These are phyloP conservation scores for Aspergillus costaricaensis DNA, from an alignment of 2,329 filamentous ascomycete species.

Conservation along the genomic window DNA sequence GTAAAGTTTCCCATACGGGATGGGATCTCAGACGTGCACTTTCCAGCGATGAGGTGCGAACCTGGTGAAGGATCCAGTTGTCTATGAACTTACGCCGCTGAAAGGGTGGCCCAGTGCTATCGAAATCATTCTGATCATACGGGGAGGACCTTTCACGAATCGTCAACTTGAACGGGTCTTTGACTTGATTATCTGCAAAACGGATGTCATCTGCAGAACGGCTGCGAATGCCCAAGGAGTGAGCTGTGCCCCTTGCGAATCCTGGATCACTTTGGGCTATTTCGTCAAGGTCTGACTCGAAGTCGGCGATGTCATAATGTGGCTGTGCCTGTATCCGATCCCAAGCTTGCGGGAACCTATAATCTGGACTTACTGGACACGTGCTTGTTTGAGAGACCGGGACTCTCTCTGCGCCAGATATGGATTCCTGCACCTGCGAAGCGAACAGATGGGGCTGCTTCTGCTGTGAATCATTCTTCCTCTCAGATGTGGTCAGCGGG, in stretches of 20 bases:
- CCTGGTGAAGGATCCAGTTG: constrained; percentile 35
- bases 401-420: background rate
- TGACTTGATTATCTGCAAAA: background rate
- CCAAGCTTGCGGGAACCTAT: background rate
- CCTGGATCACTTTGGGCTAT: background rate
- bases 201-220: background rate
- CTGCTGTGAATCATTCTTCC: background rate
- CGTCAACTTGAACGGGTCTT: constrained; percentile 24
- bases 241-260: background rate
- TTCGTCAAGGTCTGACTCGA: background rate
- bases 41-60: constrained; percentile 32
- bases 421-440: background rate
- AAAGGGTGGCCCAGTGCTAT: background rate
- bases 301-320: background rate
- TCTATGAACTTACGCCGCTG: constrained; percentile 25
- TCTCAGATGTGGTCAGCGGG: background rate
- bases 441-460: background rate
- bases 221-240: background rate
- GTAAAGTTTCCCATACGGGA: constrained; percentile 20
- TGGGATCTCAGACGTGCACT: constrained; percentile 27
- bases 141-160: constrained; percentile 20
- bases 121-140: constrained; percentile 18
- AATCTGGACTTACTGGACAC: background rate
- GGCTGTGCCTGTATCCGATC: background rate
- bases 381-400: background rate